Percentiles rank a stretch among this genome's conserved stretches.
Evolutionary conservation across 192 early-diverging fungal genomes (phyloP).

Genomic region (Fimicolochytrium jonesii): DNA sequence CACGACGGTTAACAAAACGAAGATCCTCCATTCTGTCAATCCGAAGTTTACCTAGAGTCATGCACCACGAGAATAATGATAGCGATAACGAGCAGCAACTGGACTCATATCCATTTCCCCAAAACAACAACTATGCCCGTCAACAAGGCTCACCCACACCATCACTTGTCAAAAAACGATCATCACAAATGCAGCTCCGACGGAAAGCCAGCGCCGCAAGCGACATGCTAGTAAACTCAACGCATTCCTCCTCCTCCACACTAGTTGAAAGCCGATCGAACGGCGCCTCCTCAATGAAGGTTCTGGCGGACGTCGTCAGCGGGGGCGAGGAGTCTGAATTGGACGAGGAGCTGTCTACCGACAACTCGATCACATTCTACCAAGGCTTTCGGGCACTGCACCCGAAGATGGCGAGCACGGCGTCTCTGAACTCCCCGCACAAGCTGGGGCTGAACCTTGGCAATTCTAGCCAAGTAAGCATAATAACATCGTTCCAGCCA

Average conservation of each 20-base stretch:
- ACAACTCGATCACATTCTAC: constrained; percentile 38
- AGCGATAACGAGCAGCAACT: too few relatives aligned
- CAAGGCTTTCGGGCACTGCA: constrained; percentile 41
- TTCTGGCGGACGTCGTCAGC: background rate
- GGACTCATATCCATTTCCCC: too few relatives aligned
- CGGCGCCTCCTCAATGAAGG: too few relatives aligned
- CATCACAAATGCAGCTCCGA: too few relatives aligned
- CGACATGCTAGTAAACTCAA: too few relatives aligned
- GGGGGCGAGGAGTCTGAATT: constrained; percentile 5
- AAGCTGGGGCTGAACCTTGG: constrained; percentile 7
- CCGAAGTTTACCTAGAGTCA: constrained; percentile 6
- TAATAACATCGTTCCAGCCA: background rate
- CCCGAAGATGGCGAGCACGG: constrained; percentile 24
- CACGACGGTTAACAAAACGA: background rate
- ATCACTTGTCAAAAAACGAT: too few relatives aligned
- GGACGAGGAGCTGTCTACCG: constrained; percentile 22
- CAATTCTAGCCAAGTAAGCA: background rate
- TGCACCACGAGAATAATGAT: constrained; percentile 1
- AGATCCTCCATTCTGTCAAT: constrained; percentile 13
- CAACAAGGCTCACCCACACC: too few relatives aligned
- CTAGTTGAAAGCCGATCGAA: background rate
- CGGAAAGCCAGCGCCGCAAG: too few relatives aligned
- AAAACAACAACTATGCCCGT: too few relatives aligned
- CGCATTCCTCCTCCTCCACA: constrained; percentile 17
- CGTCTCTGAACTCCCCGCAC: background rate